Conservation (phyloP, 805 yeast genomes). For the Suhomyces emberorum region DNA sequence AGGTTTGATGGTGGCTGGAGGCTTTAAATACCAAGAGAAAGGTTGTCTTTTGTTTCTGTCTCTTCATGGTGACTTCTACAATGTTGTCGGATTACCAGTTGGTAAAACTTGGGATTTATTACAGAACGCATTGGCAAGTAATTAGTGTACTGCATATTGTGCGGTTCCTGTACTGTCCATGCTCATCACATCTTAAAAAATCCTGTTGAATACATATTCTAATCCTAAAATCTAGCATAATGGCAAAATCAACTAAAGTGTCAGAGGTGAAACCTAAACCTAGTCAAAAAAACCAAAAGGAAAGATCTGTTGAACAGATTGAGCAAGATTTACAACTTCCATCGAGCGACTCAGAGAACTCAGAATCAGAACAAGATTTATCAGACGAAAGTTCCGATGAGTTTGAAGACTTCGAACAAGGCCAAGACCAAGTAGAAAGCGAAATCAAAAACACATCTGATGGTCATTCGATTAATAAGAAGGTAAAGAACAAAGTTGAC, state of each 20-base stretch:
- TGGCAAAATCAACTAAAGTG: conserved; percentile 6
- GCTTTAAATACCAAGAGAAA: conserved; percentile 76
- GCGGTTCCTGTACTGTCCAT: neutral
- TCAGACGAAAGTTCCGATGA: conserved; percentile 23
- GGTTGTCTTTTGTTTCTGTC: conserved; percentile 63
- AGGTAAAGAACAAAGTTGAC: conserved; percentile 7
- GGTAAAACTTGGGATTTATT: conserved; percentile 50
- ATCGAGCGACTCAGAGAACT: conserved; percentile 11
- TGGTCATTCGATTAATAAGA: conserved; percentile 22
- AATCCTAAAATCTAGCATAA: conserved; percentile 6
- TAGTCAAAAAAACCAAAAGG: conserved; percentile 18
- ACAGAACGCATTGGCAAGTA: conserved; percentile 15
- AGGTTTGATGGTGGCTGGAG: conserved; percentile 86
- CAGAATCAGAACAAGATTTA: conserved; percentile 12
- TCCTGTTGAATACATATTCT: too few species aligned
- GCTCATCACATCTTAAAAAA: neutral
- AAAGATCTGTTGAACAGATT: conserved; percentile 20
- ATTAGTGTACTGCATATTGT: neutral
- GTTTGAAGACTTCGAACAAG: conserved; percentile 26
- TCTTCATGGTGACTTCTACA: conserved; percentile 78
- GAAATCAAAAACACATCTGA: conserved; percentile 18
- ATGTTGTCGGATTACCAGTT: conserved; percentile 85
- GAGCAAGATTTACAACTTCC: conserved; percentile 20
- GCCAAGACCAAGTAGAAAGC: conserved; percentile 17
- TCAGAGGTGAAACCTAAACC: conserved; percentile 6